Evolutionary conservation across 176 grass and related monocot species (phyloP).

Genomic region (Carex myosuroides): DNA sequence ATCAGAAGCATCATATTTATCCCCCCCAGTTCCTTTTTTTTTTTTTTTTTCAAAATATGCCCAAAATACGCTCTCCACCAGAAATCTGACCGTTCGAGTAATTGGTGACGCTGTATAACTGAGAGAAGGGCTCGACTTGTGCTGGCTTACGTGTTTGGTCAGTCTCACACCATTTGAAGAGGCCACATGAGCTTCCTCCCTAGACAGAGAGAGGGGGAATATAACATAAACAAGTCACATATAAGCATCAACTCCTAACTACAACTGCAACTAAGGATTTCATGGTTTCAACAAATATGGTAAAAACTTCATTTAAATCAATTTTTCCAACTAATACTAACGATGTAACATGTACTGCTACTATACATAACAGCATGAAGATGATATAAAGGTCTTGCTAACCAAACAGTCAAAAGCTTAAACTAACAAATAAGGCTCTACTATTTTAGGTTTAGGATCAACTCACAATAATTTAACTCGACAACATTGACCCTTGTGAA

Average conservation of each 20-base stretch:
- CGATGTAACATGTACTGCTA: background rate
- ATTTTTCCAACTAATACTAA: background rate
- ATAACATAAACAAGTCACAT: background rate
- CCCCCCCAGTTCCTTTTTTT: background rate
- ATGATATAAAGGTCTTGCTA: background rate
- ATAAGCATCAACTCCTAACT: background rate
- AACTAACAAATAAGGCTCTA: background rate
- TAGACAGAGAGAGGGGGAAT: background rate
- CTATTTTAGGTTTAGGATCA: background rate
- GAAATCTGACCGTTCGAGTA: slow-evolving; percentile 29
- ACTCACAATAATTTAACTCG: background rate
- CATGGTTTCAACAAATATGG: background rate
- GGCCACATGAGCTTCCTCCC: slow-evolving; percentile 50
- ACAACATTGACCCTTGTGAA: background rate
- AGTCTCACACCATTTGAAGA: slow-evolving; percentile 72
- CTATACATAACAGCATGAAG: background rate
- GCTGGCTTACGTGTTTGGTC: slow-evolving; percentile 26
- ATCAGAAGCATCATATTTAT: background rate
- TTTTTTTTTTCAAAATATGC: background rate
- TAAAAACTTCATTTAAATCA: background rate
- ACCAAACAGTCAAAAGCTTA: background rate
- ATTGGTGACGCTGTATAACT: slow-evolving; percentile 14
- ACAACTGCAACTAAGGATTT: background rate
- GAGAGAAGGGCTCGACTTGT: slow-evolving; percentile 20
- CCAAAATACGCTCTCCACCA: slow-evolving; percentile 4